These are phyloP conservation scores for Cyclotella sp. DNA, from an alignment of 108 stramenopile species.

Conservation along the genomic window DNA sequence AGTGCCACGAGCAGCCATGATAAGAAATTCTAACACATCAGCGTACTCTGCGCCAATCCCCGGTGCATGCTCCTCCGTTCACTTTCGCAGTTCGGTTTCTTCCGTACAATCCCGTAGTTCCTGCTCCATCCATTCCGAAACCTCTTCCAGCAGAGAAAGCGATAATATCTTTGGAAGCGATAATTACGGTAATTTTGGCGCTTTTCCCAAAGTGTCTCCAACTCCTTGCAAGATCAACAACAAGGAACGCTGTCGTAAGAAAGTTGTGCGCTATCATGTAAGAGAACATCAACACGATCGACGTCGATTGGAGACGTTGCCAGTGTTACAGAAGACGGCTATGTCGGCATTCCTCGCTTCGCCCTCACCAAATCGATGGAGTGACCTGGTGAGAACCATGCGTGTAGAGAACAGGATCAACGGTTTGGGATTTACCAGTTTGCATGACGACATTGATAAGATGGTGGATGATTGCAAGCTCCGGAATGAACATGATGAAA, in stretches of 20 bases:
- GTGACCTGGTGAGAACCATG: slow-evolving; percentile 7
- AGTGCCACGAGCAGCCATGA: too few species aligned
- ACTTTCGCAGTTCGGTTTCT: too few species aligned
- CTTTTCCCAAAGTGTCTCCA: background rate
- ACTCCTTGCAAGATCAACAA: background rate
- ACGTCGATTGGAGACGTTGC: background rate
- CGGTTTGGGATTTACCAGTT: background rate
- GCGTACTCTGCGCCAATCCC: too few species aligned
- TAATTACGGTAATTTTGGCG: background rate
- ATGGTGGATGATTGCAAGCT: slow-evolving; percentile 1
- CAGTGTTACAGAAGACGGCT: slow-evolving; percentile 6
- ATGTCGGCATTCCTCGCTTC: slow-evolving; percentile 11
- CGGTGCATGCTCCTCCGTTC: too few species aligned
- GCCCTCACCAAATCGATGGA: slow-evolving; percentile 10
- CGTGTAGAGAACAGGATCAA: slow-evolving; percentile 3
- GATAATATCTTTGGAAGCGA: slow-evolving; percentile 10
- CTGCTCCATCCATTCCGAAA: background rate
- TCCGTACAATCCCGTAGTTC: background rate
- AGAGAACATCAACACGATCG: background rate
- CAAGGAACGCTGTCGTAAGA: background rate
- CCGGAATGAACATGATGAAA: background rate
- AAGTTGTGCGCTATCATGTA: background rate
- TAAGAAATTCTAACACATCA: too few species aligned
- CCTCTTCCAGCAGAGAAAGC: background rate
- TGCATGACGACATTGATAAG: slow-evolving; percentile 12